Conservation (phyloP, 768 basidiomycete genomes). For the Agaricus blazei region DNA sequence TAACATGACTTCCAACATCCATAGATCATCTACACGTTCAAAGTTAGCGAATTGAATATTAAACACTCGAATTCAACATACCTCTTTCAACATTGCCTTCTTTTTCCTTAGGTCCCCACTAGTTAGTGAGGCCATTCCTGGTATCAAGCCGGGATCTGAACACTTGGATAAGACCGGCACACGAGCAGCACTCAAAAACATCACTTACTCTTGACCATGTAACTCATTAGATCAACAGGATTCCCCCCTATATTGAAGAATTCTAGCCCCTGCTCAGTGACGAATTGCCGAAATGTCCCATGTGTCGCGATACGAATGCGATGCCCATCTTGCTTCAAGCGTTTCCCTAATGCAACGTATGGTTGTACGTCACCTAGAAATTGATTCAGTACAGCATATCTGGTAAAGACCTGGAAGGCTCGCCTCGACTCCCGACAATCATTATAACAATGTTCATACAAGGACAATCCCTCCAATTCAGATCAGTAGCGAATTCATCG, state of each 20-base stretch:
- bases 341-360: constrained; percentile 52
- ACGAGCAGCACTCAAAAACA: neutral
- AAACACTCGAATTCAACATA: constrained; percentile 11
- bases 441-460: constrained; percentile 56
- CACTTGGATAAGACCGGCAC: constrained; percentile 3
- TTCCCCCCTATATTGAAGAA: constrained; percentile 60
- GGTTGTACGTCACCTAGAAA: constrained; percentile 60
- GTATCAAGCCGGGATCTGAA: constrained; percentile 59
- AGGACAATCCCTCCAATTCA: constrained; percentile 21
- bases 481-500: constrained; percentile 42
- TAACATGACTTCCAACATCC: constrained; percentile 55
- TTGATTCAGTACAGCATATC: neutral
- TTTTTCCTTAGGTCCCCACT: constrained; percentile 61
- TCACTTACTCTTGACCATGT: constrained; percentile 63
- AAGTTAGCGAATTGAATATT: neutral
- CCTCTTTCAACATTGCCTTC: constrained; percentile 50
- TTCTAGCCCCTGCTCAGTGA: constrained; percentile 45
- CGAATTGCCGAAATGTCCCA: constrained; percentile 52
- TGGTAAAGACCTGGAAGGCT: constrained; percentile 9
- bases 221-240: constrained; percentile 63
- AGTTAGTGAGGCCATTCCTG: constrained; percentile 49
- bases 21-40: constrained; percentile 42
- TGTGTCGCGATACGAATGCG: constrained; percentile 60
- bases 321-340: constrained; percentile 45
- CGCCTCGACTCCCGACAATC: constrained; percentile 64